A percentile compares a stretch with the other conserved stretches of the same genome.
Conservation (phyloP, 768 basidiomycete species). For the Lentinula guzmanii region DNA sequence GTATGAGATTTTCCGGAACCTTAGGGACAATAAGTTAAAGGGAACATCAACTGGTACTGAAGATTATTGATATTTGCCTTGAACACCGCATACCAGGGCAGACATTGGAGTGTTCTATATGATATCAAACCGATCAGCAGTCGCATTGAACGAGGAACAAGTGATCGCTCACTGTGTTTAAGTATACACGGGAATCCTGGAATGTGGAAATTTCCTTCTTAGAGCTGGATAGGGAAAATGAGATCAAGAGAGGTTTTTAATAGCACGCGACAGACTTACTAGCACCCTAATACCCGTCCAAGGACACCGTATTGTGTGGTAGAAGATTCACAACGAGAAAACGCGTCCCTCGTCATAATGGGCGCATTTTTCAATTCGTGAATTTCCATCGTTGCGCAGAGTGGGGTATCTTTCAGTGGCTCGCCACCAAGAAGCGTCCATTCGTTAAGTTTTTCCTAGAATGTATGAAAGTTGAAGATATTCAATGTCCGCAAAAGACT, state of each 20-base stretch:
- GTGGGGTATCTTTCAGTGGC: background rate
- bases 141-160: background rate
- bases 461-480: background rate
- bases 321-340: conserved; percentile 25
- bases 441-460: background rate
- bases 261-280: conserved; percentile 27
- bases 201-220: conserved; percentile 25
- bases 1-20: conserved; percentile 76
- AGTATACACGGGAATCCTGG: conserved; percentile 49
- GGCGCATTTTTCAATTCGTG: conserved; percentile 45
- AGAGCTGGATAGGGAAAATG: conserved; percentile 19
- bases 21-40: conserved; percentile 9
- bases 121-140: background rate
- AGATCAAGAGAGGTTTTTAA: background rate
- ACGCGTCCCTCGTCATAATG: conserved; percentile 46
- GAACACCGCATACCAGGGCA: conserved; percentile 70
- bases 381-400: background rate
- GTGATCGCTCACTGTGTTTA: conserved; percentile 51
- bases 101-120: conserved; percentile 70
- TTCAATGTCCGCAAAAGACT: background rate
- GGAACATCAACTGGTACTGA: background rate
- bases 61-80: conserved; percentile 26
- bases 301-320: conserved; percentile 60
- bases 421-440: background rate
- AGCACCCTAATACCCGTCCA: conserved; percentile 38